phyloP scores from a whole-genome alignment of 2,329 filamentous ascomycete species.

The Cladobotryum mycophilum region DNA sequence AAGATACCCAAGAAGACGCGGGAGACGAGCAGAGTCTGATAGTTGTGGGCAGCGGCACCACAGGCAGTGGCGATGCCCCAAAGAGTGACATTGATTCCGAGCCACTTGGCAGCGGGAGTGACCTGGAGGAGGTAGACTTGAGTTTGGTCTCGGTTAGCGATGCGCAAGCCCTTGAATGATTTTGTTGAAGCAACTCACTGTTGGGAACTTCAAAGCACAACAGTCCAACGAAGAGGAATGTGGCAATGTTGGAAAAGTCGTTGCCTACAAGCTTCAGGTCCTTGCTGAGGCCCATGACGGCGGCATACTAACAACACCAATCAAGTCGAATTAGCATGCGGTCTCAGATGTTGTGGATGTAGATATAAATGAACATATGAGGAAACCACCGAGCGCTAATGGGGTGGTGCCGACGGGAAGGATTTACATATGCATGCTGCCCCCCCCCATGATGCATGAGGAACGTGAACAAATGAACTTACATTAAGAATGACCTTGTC shows the following conservation, averaged over 20 bases:
- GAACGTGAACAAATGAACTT: constrained; percentile 18
- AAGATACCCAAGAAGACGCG: constrained; percentile 56
- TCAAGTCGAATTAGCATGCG: background rate
- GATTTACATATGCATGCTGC: background rate
- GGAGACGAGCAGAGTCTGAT: constrained; percentile 46
- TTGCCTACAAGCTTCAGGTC: constrained; percentile 50
- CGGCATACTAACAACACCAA: constrained; percentile 45
- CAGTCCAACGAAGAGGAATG: constrained; percentile 57
- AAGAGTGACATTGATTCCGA: constrained; percentile 50
- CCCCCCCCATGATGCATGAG: background rate
- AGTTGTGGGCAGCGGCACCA: constrained; percentile 48
- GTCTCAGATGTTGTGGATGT: background rate
- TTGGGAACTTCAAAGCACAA: constrained; percentile 54
- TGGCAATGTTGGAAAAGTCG: constrained; percentile 56
- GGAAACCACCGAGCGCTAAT: no score
- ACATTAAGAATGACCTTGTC: constrained; percentile 61
- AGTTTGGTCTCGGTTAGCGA: background rate
- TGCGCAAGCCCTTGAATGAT: background rate
- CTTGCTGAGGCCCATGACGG: constrained; percentile 55
- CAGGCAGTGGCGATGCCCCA: constrained; percentile 54
- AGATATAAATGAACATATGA: no score
- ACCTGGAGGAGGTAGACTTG: constrained; percentile 52
- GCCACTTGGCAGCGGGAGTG: constrained; percentile 54
- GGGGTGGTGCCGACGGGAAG: no score
- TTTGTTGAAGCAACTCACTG: constrained; percentile 32